Evolutionary conservation across 2,329 filamentous ascomycete genomes (phyloP).

Genomic region (Bipolaris sorokiniana): DNA sequence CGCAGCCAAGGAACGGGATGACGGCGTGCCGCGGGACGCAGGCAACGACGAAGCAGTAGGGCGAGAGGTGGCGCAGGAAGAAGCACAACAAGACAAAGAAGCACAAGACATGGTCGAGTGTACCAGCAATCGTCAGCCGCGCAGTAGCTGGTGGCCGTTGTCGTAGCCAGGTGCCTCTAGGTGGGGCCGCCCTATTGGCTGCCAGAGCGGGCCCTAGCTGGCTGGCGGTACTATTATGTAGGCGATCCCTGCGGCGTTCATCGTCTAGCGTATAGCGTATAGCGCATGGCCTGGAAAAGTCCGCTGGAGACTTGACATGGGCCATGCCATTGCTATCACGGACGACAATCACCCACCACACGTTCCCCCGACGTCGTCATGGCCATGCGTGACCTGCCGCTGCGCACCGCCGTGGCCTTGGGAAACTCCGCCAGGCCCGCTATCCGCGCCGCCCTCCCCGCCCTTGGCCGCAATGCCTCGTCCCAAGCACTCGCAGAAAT

Average conservation of each 20-base stretch:
- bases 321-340: slow-evolving; percentile 1
- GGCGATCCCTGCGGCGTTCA: slow-evolving; percentile 22
- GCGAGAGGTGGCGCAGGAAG: neutral
- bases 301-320: slow-evolving; percentile 6
- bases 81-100: neutral
- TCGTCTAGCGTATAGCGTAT: slow-evolving; percentile 17
- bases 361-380: slow-evolving; percentile 32
- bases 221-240: neutral
- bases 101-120: neutral
- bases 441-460: slow-evolving; percentile 26
- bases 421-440: slow-evolving; percentile 34
- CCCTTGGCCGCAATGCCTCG: slow-evolving; percentile 56
- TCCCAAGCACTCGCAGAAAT: slow-evolving; percentile 54
- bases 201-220: slow-evolving; percentile 1
- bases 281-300: slow-evolving; percentile 21
- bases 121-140: slow-evolving; percentile 9
- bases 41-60: slow-evolving; percentile 4
- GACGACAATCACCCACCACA: slow-evolving; percentile 11
- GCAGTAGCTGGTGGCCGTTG: slow-evolving; percentile 9
- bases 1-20: slow-evolving; percentile 7
- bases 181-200: slow-evolving; percentile 20
- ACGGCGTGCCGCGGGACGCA: neutral
- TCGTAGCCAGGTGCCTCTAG: slow-evolving; percentile 12
- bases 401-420: slow-evolving; percentile 35
- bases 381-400: slow-evolving; percentile 48